Conservation (phyloP, 2,329 filamentous ascomycete genomes). For the Pseudopithomyces maydicus region DNA sequence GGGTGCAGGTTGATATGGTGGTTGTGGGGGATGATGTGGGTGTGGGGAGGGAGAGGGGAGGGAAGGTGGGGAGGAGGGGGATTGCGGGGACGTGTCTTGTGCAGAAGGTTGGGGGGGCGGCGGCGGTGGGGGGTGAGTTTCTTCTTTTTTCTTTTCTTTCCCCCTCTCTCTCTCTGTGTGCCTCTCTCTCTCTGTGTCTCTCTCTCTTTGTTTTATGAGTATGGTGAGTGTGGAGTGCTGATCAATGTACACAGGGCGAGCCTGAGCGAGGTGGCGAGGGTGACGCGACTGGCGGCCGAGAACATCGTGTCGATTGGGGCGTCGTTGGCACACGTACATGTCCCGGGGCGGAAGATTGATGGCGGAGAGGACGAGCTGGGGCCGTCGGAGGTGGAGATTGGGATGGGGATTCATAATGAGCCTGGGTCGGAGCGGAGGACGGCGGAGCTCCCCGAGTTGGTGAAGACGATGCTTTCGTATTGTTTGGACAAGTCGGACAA, state of each 20-base stretch:
- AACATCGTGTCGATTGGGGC: slow-evolving; percentile 87
- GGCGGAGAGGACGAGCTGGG: slow-evolving; percentile 63
- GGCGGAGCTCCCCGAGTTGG: slow-evolving; percentile 49
- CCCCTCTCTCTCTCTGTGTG: no score
- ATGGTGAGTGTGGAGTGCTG: slow-evolving; percentile 9
- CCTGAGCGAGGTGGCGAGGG: slow-evolving; percentile 72
- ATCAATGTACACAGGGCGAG: slow-evolving; percentile 40
- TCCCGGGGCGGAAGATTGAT: slow-evolving; percentile 73
- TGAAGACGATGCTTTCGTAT: slow-evolving; percentile 68
- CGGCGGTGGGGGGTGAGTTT: slow-evolving; percentile 71
- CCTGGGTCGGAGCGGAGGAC: slow-evolving; percentile 51
- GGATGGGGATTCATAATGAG: slow-evolving; percentile 79
- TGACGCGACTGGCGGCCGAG: slow-evolving; percentile 72
- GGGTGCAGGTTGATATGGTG: slow-evolving; percentile 81
- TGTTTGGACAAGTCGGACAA: slow-evolving; percentile 66
- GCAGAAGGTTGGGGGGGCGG: slow-evolving; percentile 85
- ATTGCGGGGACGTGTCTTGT: slow-evolving; percentile 91
- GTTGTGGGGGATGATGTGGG: slow-evolving; percentile 92
- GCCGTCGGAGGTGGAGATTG: slow-evolving; percentile 66
- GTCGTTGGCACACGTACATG: slow-evolving; percentile 88
- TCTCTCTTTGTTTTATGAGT: no score
- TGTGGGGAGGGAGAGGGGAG: slow-evolving; percentile 77
- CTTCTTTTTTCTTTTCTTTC: no score
- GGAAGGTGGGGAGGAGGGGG: slow-evolving; percentile 90
- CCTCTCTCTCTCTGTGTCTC: no score